phyloP scores from a whole-genome alignment of 768 basidiomycete species.

The Termitomyces sp. region DNA sequence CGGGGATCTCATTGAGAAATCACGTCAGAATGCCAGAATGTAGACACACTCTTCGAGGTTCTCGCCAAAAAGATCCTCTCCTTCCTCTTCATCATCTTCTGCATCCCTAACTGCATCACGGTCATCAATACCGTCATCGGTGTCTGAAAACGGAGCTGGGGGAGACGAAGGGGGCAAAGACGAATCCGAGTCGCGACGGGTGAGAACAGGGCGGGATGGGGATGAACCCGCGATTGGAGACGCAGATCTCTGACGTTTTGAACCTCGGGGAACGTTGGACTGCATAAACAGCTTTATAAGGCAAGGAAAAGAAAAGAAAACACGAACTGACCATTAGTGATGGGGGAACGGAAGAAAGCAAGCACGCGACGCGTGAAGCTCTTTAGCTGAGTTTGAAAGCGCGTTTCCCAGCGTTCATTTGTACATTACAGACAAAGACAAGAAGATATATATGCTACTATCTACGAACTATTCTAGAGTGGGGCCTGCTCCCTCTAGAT shows the following conservation, averaged over 20 bases:
- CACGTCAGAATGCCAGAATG: not conserved
- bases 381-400: slow-evolving; percentile 38
- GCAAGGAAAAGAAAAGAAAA: slow-evolving; percentile 1
- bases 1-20: slow-evolving; percentile 8
- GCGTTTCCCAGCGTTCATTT: slow-evolving; percentile 15
- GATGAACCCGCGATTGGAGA: slow-evolving; percentile 50
- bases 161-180: slow-evolving; percentile 87
- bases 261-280: slow-evolving; percentile 35
- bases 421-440: not conserved
- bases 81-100: slow-evolving; percentile 74
- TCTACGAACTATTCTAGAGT: slow-evolving; percentile 5
- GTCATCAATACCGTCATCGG: slow-evolving; percentile 75
- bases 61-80: slow-evolving; percentile 92
- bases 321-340: slow-evolving; percentile 31
- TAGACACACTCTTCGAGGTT: slow-evolving; percentile 59
- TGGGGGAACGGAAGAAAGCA: slow-evolving; percentile 13
- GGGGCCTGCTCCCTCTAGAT: not conserved
- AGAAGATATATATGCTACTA: not conserved
- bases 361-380: slow-evolving; percentile 40
- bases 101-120: slow-evolving; percentile 59
- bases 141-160: slow-evolving; percentile 79
- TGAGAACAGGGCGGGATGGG: slow-evolving; percentile 35
- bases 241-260: slow-evolving; percentile 59
- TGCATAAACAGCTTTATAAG: not conserved
- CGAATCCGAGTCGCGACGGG: slow-evolving; percentile 56